phyloP scores from a whole-genome alignment of 805 yeast genomes.

The Candida nitratophila region DNA sequence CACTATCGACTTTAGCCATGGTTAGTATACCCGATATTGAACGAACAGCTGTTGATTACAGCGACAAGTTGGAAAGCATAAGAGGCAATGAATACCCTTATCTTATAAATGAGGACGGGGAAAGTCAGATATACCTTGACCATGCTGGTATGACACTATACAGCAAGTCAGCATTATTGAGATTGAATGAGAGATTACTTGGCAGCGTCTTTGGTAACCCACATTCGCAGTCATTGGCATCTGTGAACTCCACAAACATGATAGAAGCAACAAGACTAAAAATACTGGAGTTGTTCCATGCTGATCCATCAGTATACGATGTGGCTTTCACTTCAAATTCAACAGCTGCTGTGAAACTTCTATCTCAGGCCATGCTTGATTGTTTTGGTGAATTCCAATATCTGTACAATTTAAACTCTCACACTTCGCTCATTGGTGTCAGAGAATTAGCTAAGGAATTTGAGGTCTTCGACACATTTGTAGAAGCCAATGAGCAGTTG shows the following conservation, averaged over 20 bases:
- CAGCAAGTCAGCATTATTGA: constrained; percentile 21
- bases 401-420: constrained; percentile 27
- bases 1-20: too few relatives aligned
- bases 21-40: neutral
- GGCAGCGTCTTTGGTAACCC: constrained; percentile 30
- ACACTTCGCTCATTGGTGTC: constrained; percentile 36
- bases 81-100: constrained; percentile 19
- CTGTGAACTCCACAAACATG: constrained; percentile 18
- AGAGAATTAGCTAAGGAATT: constrained; percentile 17
- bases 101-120: constrained; percentile 4
- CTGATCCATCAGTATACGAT: constrained; percentile 28
- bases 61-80: constrained; percentile 6
- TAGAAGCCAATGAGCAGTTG: neutral
- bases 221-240: constrained; percentile 32
- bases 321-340: constrained; percentile 34
- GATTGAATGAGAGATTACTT: constrained; percentile 17
- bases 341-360: constrained; percentile 30
- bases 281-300: constrained; percentile 26
- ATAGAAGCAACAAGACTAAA: constrained; percentile 21
- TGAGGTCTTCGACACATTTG: constrained; percentile 6
- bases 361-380: constrained; percentile 24
- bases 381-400: constrained; percentile 14
- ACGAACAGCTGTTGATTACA: neutral
- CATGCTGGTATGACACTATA: constrained; percentile 37
- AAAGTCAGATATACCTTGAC: constrained; percentile 27